A percentile compares a stretch with the other conserved stretches of the same genome.
These are phyloP conservation scores for Fusarium tupiense DNA, from an alignment of 2,329 filamentous ascomycete species.

Conservation along the genomic window DNA sequence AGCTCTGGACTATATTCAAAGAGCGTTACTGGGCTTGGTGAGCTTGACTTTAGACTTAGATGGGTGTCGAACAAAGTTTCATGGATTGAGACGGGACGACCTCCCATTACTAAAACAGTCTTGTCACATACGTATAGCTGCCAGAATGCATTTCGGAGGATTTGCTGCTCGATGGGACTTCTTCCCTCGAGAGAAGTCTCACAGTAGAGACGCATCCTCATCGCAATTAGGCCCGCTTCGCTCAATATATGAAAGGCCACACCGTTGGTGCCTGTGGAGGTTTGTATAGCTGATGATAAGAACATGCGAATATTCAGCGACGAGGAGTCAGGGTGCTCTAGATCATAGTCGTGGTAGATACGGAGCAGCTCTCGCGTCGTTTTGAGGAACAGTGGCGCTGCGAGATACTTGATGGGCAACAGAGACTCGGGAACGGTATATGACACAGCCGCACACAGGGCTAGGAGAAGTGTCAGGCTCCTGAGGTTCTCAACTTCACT, in stretches of 20 bases:
- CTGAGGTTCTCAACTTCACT: neutral
- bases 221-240: constrained; percentile 1
- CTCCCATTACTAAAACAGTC: neutral
- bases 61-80: neutral
- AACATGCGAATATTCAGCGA: constrained; percentile 5
- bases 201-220: neutral
- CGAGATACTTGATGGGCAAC: neutral
- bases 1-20: neutral
- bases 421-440: neutral
- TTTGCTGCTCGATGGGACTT: neutral
- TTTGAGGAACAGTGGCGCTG: neutral
- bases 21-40: neutral
- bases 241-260: constrained; percentile 8
- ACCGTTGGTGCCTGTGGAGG: neutral
- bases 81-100: neutral
- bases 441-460: neutral
- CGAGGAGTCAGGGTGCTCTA: constrained; percentile 7
- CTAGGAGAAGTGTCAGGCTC: neutral
- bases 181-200: neutral
- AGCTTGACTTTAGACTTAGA: neutral
- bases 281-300: constrained; percentile 1
- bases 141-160: constrained; percentile 3
- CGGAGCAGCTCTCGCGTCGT: neutral
- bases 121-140: constrained; percentile 8
- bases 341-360: constrained; percentile 10